Conservation (phyloP, 2,329 filamentous ascomycete species). For the Geosmithia putterillii region DNA sequence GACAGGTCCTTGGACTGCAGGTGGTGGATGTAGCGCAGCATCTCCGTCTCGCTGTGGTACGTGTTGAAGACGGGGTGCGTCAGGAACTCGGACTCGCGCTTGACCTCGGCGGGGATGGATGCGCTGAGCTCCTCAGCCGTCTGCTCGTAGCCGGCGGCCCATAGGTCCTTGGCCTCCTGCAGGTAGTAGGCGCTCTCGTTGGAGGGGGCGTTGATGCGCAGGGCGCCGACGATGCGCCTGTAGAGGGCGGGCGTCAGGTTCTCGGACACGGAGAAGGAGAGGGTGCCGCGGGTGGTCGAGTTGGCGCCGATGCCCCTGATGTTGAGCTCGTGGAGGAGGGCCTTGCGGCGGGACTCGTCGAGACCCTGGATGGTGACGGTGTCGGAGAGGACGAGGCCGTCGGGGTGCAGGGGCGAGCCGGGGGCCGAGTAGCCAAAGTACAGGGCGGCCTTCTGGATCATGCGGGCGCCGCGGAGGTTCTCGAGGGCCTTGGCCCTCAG, state of each 20-base stretch:
- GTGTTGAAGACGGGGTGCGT: slow-evolving; percentile 92
- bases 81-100: slow-evolving; percentile 62
- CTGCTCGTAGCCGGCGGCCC: not conserved
- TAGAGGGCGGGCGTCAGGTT: slow-evolving; percentile 11
- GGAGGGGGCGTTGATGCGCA: slow-evolving; percentile 7
- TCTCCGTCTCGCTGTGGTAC: slow-evolving; percentile 88
- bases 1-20: slow-evolving; percentile 91
- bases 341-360: slow-evolving; percentile 7
- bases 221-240: slow-evolving; percentile 9
- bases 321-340: not conserved
- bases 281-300: slow-evolving; percentile 13
- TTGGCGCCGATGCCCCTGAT: slow-evolving; percentile 8
- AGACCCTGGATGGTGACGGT: slow-evolving; percentile 56
- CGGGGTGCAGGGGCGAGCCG: slow-evolving; percentile 17
- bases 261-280: slow-evolving; percentile 18
- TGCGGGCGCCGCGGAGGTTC: slow-evolving; percentile 46
- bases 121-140: slow-evolving; percentile 15
- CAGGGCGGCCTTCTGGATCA: slow-evolving; percentile 53
- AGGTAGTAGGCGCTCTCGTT: not conserved
- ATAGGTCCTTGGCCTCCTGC: not conserved
- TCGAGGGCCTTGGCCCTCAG: slow-evolving; percentile 74
- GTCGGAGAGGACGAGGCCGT: slow-evolving; percentile 51
- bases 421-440: slow-evolving; percentile 43
- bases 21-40: slow-evolving; percentile 87
- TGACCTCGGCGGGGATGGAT: slow-evolving; percentile 44